phyloP scores from a whole-genome alignment of 305 asterid genomes.

The Fraxinus albicans region DNA sequence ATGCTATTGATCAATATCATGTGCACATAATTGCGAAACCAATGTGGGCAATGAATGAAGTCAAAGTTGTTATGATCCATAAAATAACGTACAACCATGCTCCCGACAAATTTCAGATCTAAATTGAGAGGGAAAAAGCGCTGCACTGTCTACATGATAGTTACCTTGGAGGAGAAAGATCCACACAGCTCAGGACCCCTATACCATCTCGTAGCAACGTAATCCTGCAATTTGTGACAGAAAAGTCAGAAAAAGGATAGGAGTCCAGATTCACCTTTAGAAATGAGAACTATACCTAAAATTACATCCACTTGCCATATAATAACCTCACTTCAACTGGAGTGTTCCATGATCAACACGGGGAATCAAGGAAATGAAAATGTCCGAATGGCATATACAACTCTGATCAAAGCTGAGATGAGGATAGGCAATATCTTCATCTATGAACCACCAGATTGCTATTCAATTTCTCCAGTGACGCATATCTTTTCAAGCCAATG shows the following conservation, averaged over 20 bases:
- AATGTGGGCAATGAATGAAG: not conserved
- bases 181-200: slow-evolving; percentile 59
- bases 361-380: not conserved
- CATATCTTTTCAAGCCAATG: not conserved
- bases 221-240: slow-evolving; percentile 35
- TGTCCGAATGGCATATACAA: not conserved
- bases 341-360: not conserved
- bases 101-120: not conserved
- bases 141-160: not conserved
- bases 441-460: not conserved
- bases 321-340: not conserved
- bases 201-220: slow-evolving; percentile 56
- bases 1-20: not conserved
- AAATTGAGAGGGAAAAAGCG: not conserved
- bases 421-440: not conserved
- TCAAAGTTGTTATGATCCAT: not conserved
- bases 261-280: not conserved
- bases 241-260: not conserved
- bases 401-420: not conserved
- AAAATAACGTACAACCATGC: not conserved
- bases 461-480: not conserved
- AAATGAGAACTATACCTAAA: not conserved
- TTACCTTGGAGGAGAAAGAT: slow-evolving; percentile 53
- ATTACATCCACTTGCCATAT: not conserved
- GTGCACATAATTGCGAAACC: not conserved